These are phyloP conservation scores for Mycena sp. DNA, from an alignment of 1,284 basidiomycete species.

Conservation along the genomic window DNA sequence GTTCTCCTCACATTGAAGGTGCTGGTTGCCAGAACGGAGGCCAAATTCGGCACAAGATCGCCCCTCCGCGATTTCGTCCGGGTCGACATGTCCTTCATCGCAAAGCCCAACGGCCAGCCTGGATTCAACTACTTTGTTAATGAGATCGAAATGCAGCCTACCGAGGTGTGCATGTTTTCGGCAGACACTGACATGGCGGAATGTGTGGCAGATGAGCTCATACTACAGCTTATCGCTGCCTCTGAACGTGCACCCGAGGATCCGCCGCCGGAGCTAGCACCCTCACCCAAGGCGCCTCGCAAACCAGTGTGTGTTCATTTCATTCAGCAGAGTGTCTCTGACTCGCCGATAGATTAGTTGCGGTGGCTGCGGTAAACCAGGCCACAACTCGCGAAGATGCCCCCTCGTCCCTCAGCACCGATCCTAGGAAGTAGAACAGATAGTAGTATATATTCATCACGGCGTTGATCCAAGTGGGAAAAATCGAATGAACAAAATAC, in stretches of 20 bases:
- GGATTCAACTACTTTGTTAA: too few relatives aligned
- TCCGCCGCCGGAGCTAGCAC: too few relatives aligned
- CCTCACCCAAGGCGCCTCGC: too few relatives aligned
- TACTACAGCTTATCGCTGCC: too few relatives aligned
- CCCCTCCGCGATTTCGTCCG: neutral
- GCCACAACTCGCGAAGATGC: neutral
- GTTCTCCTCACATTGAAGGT: constrained; percentile 1
- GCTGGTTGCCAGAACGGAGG: neutral
- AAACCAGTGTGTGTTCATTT: too few relatives aligned
- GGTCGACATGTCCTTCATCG: too few relatives aligned
- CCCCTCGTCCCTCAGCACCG: neutral
- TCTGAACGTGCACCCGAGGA: too few relatives aligned
- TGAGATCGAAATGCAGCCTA: neutral
- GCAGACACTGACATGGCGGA: neutral
- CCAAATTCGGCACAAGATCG: neutral
- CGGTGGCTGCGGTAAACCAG: neutral
- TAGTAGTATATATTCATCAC: constrained; percentile 1
- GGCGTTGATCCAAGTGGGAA: too few relatives aligned
- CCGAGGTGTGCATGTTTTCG: neutral
- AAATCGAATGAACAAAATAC: too few relatives aligned
- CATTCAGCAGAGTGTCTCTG: too few relatives aligned
- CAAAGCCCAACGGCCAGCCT: neutral
- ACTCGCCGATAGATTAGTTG: neutral
- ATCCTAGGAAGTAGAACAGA: neutral
- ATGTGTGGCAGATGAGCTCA: too few relatives aligned